Evolutionary conservation across 2,329 filamentous ascomycete genomes (phyloP).

Genomic region (Tolypocladium cylindrosporum): DNA sequence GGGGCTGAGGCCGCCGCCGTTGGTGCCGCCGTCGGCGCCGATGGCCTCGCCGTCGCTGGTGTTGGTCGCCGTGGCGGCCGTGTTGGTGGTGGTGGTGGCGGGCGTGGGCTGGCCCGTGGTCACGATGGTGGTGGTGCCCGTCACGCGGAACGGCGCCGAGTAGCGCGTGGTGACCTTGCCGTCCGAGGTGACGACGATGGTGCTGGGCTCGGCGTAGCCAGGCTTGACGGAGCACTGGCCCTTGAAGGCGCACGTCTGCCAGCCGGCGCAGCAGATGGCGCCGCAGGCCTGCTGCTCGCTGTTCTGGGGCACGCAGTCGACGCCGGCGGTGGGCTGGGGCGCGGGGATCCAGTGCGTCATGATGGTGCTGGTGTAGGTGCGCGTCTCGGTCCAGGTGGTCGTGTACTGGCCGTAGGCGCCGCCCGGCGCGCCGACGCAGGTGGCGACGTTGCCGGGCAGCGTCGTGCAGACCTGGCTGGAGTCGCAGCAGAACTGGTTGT

Average conservation of each 20-base stretch:
- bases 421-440: conserved; percentile 30
- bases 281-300: conserved; percentile 54
- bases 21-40: conserved; percentile 24
- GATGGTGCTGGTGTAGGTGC: conserved; percentile 49
- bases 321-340: conserved; percentile 31
- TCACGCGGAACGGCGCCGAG: conserved; percentile 41
- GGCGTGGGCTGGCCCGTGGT: conserved; percentile 38
- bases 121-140: conserved; percentile 43
- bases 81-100: conserved; percentile 38
- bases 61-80: conserved; percentile 36
- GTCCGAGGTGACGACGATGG: conserved; percentile 33
- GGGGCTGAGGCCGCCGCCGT: conserved; percentile 44
- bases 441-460: conserved; percentile 33
- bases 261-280: conserved; percentile 57
- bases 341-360: conserved; percentile 38
- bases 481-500: conserved; percentile 46
- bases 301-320: conserved; percentile 39
- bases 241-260: conserved; percentile 53
- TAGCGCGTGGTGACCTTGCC: conserved; percentile 45
- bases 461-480: conserved; percentile 41
- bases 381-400: conserved; percentile 51
- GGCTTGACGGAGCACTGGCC: conserved; percentile 49
- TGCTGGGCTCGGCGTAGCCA: conserved; percentile 31
- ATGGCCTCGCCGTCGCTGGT: conserved; percentile 33
- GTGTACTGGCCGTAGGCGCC: conserved; percentile 31